Base-by-base conservation (phyloP, 2,329 filamentous ascomycete genomes). In the Seiridium unicorne region DNA sequence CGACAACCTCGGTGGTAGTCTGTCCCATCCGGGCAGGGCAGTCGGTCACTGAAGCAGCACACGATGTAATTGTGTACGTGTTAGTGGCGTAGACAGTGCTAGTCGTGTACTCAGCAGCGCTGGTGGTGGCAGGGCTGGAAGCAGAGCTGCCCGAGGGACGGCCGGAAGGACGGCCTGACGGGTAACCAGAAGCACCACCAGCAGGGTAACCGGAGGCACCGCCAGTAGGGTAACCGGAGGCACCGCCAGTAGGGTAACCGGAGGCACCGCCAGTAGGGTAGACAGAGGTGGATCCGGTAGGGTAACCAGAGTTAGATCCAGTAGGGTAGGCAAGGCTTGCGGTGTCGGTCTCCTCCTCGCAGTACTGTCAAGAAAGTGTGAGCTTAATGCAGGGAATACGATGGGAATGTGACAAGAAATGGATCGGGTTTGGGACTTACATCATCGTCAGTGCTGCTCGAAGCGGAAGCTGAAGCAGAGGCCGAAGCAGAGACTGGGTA, bases 51-150 rank as follows among this genome's bases (percentile, higher is more conserved):
- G 47, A 42, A 26, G 55, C 42, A 36, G 55, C 31, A 18, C 44
- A 58, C 1, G 55, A 49, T 6, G 55, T 58, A 31, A 58, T 42
- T 3, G 55, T 58, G 26, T 58, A 44, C 8, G 42, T 26, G 34
- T 51, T 58, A 8, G 55, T 58, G 8, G 44, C 40, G 46, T 58
- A 58, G 1, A 58, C 32, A 35, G 44, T 58, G 31, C 26, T 35
- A 4, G 55, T 58, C 6, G 55, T 51, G 26, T 48, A 31, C 44
- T 58, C 34, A 66, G 31, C 74, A n/a, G 58, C 44, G 47, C 47
- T 44, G 35, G 59, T 32, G 13, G 40, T 35, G n/a, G 18, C 18
- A 26, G 44, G 31, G 9, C 36, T 56, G 46, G 58, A 31, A 9
- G 34, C 40, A 49, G 31, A 26, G 46, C 13, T 49, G n/a, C 5